These are phyloP conservation scores for Fusarium siculi DNA, from an alignment of 2,329 filamentous ascomycete species.

Conservation along the genomic window DNA sequence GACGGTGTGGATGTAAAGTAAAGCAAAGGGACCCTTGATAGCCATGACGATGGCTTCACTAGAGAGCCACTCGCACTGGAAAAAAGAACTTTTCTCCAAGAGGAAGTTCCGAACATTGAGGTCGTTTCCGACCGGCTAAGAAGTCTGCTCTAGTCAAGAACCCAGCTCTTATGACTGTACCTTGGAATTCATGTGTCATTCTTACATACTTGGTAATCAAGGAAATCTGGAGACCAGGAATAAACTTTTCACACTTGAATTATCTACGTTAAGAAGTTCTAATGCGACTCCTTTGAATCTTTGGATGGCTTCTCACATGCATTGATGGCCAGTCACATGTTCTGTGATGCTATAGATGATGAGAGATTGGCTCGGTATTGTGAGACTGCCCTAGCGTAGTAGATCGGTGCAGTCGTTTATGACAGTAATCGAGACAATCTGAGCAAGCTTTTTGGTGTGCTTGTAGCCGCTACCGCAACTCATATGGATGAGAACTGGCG, in stretches of 20 bases:
- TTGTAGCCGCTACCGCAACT: not conserved
- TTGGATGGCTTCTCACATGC: not conserved
- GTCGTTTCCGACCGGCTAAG: not conserved
- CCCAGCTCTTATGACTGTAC: not conserved
- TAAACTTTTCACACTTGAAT: not conserved
- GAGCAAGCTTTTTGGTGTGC: not conserved
- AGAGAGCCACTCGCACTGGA: conserved; percentile 11
- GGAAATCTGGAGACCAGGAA: not conserved
- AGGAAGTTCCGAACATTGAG: conserved; percentile 19
- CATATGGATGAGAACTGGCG: not conserved
- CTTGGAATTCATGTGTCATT: conserved; percentile 28
- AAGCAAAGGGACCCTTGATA: conserved; percentile 12
- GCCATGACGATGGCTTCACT: conserved; percentile 26
- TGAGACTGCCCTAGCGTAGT: not conserved
- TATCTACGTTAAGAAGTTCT: not conserved
- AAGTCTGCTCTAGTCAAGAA: not conserved
- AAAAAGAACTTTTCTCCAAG: conserved; percentile 2
- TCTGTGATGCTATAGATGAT: not conserved
- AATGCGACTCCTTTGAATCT: not conserved
- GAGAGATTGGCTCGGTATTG: not conserved
- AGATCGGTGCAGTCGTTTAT: not conserved
- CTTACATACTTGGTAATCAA: not conserved
- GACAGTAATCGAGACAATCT: not conserved
- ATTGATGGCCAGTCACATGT: conserved; percentile 11
- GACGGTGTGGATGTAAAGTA: conserved; percentile 25